Evolutionary conservation across 2,329 filamentous ascomycete species (phyloP).

Genomic region (Knoxdaviesia capensis): DNA sequence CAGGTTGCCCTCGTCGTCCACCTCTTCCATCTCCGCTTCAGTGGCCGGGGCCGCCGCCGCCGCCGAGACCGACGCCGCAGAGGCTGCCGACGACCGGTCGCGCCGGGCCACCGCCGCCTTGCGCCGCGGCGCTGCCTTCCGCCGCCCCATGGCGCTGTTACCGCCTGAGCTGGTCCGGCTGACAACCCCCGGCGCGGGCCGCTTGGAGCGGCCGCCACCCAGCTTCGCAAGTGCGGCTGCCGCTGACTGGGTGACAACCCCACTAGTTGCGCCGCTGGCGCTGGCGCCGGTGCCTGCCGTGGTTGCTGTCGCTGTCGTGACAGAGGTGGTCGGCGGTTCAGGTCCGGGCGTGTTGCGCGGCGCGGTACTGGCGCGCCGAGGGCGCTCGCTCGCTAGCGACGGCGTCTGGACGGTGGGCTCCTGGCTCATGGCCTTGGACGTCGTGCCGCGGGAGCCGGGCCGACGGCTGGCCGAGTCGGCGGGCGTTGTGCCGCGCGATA

Average conservation of each 20-base stretch:
- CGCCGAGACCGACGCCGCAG: slow-evolving; percentile 20
- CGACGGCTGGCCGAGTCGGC: slow-evolving; percentile 14
- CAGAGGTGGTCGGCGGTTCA: slow-evolving; percentile 10
- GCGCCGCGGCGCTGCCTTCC: slow-evolving; percentile 48
- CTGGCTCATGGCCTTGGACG: slow-evolving; percentile 27
- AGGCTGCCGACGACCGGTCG: slow-evolving; percentile 21
- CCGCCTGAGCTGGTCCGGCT: slow-evolving; percentile 39
- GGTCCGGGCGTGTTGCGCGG: slow-evolving; percentile 33
- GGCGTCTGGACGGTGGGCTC: slow-evolving; percentile 7
- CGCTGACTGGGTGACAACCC: slow-evolving; percentile 3
- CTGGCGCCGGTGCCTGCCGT: not conserved
- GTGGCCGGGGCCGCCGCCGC: slow-evolving; percentile 16
- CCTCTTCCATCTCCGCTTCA: slow-evolving; percentile 33
- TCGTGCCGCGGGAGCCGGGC: slow-evolving; percentile 31
- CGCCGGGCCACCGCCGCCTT: slow-evolving; percentile 32
- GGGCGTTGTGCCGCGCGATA: slow-evolving; percentile 6
- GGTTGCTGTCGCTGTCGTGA: not conserved
- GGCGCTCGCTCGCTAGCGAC: slow-evolving; percentile 29
- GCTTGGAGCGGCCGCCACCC: slow-evolving; percentile 39
- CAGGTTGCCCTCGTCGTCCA: slow-evolving; percentile 46
- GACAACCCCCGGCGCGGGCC: slow-evolving; percentile 53
- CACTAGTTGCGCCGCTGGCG: not conserved
- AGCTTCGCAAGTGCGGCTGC: slow-evolving; percentile 11
- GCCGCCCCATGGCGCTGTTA: slow-evolving; percentile 48
- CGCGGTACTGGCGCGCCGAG: slow-evolving; percentile 34